Conservation (phyloP, 805 yeast species). For the Candida maltosa region DNA sequence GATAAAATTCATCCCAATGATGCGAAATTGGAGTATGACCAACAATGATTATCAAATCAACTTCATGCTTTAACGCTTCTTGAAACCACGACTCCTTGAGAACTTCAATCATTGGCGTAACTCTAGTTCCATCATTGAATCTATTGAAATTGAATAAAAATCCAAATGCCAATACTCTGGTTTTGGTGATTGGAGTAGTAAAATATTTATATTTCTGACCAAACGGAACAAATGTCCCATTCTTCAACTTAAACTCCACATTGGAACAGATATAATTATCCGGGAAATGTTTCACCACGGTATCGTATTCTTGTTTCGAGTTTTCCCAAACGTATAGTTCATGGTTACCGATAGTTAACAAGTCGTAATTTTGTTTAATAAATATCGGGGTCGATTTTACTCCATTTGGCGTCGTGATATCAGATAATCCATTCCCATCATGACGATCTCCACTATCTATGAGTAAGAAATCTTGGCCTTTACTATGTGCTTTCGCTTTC, state of each 20-base stretch:
- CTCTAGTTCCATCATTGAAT: constrained; percentile 57
- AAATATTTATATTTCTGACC: constrained; percentile 69
- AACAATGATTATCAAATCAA: constrained; percentile 67
- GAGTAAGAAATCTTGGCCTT: constrained; percentile 62
- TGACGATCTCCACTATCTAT: constrained; percentile 92
- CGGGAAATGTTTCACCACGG: constrained; percentile 55
- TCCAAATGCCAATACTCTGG: constrained; percentile 65
- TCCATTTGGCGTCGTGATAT: constrained; percentile 76
- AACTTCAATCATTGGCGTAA: constrained; percentile 56
- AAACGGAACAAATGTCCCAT: constrained; percentile 53
- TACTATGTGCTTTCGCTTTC: constrained; percentile 36
- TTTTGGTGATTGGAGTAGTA: constrained; percentile 50
- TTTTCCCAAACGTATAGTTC: constrained; percentile 73
- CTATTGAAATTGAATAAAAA: constrained; percentile 75
- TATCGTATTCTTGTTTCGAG: constrained; percentile 61
- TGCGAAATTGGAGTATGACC: constrained; percentile 73
- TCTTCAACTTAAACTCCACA: constrained; percentile 52
- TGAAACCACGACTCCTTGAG: constrained; percentile 65
- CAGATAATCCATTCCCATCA: constrained; percentile 90
- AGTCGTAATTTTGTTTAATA: constrained; percentile 63
- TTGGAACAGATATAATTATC: constrained; percentile 69
- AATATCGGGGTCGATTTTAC: constrained; percentile 58
- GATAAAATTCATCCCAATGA: constrained; percentile 50
- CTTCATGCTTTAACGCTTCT: constrained; percentile 33
- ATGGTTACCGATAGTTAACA: constrained; percentile 87